Conservation (phyloP, 257 asterid genomes). For the Jasminum sambac region DNA sequence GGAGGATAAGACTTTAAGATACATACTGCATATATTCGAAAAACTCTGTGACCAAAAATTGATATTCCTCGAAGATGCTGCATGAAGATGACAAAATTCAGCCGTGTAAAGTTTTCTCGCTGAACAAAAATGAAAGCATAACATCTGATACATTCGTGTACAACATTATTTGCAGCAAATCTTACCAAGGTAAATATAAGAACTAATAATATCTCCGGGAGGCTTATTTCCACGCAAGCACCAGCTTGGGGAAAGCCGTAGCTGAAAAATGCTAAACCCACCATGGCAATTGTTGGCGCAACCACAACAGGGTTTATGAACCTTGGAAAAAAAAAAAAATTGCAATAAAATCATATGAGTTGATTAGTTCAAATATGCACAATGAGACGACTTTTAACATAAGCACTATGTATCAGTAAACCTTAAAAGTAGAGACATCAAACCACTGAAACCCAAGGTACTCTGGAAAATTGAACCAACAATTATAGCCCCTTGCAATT, state of each 20-base stretch:
- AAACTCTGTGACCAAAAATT: slow-evolving; percentile 72
- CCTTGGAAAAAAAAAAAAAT: slow-evolving; percentile 32
- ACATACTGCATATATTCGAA: slow-evolving; percentile 80
- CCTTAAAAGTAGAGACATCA: slow-evolving; percentile 86
- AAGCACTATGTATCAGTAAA: slow-evolving; percentile 32
- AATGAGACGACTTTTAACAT: neutral
- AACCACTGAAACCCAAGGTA: slow-evolving; percentile 87
- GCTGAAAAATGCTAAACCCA: slow-evolving; percentile 91
- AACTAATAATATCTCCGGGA: slow-evolving; percentile 77
- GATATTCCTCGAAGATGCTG: slow-evolving; percentile 90
- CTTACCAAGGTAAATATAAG: slow-evolving; percentile 93
- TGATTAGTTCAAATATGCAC: slow-evolving; percentile 5
- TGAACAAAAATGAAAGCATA: slow-evolving; percentile 9
- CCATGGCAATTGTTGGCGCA: slow-evolving; percentile 86
- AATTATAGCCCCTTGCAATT: slow-evolving; percentile 93
- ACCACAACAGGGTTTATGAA: slow-evolving; percentile 93
- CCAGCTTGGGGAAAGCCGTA: slow-evolving; percentile 99
- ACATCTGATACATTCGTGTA: neutral
- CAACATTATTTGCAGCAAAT: neutral
- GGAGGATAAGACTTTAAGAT: slow-evolving; percentile 1
- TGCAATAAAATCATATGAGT: neutral
- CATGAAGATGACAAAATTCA: slow-evolving; percentile 17
- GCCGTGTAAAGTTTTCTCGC: neutral
- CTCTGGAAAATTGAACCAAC: slow-evolving; percentile 85
- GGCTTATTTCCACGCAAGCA: slow-evolving; percentile 85